Base-by-base conservation (phyloP, 148 eudicot genomes). In the Cornus controversa region DNA sequence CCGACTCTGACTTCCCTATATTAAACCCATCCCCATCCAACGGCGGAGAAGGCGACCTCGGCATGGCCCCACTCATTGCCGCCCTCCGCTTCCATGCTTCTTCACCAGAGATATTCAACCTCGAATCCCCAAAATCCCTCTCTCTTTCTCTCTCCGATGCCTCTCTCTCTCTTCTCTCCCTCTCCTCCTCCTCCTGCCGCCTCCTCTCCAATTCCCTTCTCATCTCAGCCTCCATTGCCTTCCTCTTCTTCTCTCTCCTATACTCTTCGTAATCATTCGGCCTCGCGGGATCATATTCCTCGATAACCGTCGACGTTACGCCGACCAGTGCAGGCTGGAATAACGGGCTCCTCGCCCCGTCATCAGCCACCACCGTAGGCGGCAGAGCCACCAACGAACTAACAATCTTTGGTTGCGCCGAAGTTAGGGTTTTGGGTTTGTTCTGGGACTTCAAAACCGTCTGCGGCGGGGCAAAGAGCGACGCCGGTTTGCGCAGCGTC, bases 211-310 rank as follows among this genome's bases (percentile, higher is more conserved):
- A n/a, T 53, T 88, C 88, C 37, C 80, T 80, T 83, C 66, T 81
- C 69, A 84, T 0, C 80, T 87, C 94, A 2, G 86, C 90, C 82
- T 92, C 98, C 78, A 79, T 69, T 10, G 85, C 90, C 77, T 79
- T 80, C 84, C 85, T 74, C 88, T 84, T 93, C 84, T 80, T 88
- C 86, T 95, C 96, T 16, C 89, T 78, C 78, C 84, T 78, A 67
- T 93, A 95, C 71, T 93, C 98, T 79, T 95, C 98, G 80, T 95
- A 95, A 72, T 91, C 94, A 64, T 95, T 95, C 8, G 98, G 98
- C 64, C 90, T 76, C 2, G 94, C 88, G 0, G 97, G 97, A 65
- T 95, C 98, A 70, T 93, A 95, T 79, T 95, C 98, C 68, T 93
- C 98, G 60, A 84, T 42, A 0, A 95, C 92, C 0, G 94, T 63